A percentile compares a stretch with the other conserved stretches of the same genome.
Conservation (phyloP, 164 flowering plant genomes). For the Protea cynaroides region DNA sequence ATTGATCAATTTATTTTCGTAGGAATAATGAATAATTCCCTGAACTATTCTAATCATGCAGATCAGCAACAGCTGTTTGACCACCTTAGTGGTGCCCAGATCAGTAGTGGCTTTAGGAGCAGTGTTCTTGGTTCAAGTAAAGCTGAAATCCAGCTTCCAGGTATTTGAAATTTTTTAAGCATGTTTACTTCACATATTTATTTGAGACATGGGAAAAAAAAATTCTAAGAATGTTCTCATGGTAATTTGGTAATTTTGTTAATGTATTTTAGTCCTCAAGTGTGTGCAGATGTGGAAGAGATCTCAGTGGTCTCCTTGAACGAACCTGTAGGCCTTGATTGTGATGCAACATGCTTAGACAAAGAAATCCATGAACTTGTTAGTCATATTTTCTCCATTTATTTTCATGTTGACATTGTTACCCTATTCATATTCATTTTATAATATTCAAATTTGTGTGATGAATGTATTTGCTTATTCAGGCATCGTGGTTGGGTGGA, state of each 20-base stretch:
- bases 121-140: constrained; percentile 31
- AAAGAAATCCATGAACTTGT: constrained; percentile 60
- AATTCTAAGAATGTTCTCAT: not conserved
- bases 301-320: constrained; percentile 50
- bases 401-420: not conserved
- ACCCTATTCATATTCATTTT: not conserved
- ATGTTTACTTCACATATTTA: not conserved
- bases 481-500: constrained; percentile 90
- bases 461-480: constrained; percentile 6
- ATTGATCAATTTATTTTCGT: not conserved
- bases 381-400: constrained; percentile 18
- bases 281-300: constrained; percentile 54
- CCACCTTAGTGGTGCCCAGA: constrained; percentile 15
- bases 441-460: not conserved
- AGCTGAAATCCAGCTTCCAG: constrained; percentile 64
- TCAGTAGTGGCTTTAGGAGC: constrained; percentile 33
- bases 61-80: constrained; percentile 26
- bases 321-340: constrained; percentile 27
- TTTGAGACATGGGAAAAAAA: not conserved
- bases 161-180: constrained; percentile 25
- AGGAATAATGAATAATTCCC: not conserved
- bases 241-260: not conserved
- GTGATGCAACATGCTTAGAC: constrained; percentile 32
- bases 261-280: not conserved
- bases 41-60: constrained; percentile 19